A percentile compares a stretch with the other conserved stretches of the same genome.
These are phyloP conservation scores for Elongisporangium undulatum DNA, from an alignment of 352 stramenopile species.

Conservation along the genomic window DNA sequence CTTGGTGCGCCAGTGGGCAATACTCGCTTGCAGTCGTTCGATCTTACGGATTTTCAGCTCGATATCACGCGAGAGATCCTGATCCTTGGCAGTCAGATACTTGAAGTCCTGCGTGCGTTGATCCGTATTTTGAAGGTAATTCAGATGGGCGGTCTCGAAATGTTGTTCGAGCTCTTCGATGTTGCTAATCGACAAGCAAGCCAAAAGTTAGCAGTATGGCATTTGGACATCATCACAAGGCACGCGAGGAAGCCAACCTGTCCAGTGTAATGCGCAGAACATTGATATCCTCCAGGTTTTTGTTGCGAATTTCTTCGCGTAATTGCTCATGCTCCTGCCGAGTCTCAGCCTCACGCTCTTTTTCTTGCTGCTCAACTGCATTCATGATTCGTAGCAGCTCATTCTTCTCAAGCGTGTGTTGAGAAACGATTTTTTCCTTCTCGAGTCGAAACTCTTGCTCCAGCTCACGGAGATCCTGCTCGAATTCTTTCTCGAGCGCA, in stretches of 20 bases:
- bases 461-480: constrained; percentile 78
- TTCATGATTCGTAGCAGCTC: constrained; percentile 85
- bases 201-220: not conserved
- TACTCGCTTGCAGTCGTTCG: constrained; percentile 85
- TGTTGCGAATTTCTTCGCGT: constrained; percentile 92
- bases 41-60: constrained; percentile 94
- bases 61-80: constrained; percentile 90
- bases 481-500: constrained; percentile 89
- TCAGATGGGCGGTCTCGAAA: constrained; percentile 91
- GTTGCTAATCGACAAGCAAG: constrained; percentile 17
- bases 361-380: constrained; percentile 81
- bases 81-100: constrained; percentile 91
- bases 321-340: constrained; percentile 85
- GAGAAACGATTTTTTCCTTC: constrained; percentile 69
- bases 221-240: not conserved
- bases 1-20: constrained; percentile 90
- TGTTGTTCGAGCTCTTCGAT: constrained; percentile 94
- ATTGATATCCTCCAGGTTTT: constrained; percentile 95
- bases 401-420: constrained; percentile 65
- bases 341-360: constrained; percentile 70
- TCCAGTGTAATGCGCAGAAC: constrained; percentile 91
- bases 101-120: constrained; percentile 93
- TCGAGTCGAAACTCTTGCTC: constrained; percentile 86
- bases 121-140: constrained; percentile 93
- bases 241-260: constrained; percentile 17